Conservation (phyloP, 805 yeast species). For the Monosporozyma aquatica region DNA sequence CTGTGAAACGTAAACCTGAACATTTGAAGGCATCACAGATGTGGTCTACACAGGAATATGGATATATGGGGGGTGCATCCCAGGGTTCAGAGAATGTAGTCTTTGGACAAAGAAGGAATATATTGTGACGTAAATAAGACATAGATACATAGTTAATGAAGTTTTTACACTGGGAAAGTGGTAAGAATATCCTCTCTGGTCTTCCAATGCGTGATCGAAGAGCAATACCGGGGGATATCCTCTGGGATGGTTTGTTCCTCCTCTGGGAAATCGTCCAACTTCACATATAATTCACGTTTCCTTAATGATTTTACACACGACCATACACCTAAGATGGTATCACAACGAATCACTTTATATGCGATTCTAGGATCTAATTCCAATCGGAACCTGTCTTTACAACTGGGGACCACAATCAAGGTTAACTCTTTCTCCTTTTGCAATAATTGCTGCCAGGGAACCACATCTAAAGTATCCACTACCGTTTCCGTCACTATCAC, state of each 20-base stretch:
- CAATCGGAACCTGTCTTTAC: constrained; percentile 7
- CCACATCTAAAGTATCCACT: constrained; percentile 3
- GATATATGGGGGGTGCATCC: constrained; percentile 49
- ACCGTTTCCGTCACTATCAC: constrained; percentile 16
- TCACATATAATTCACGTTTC: constrained; percentile 29
- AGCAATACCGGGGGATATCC: constrained; percentile 25
- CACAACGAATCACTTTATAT: constrained; percentile 37
- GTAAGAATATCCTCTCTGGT: not conserved
- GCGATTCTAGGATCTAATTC: constrained; percentile 16
- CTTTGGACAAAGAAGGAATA: constrained; percentile 44
- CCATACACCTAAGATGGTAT: constrained; percentile 41
- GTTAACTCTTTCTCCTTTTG: constrained; percentile 27
- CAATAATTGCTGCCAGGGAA: constrained; percentile 16
- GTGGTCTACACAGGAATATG: constrained; percentile 55
- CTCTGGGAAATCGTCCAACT: constrained; percentile 16
- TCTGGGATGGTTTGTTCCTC: constrained; percentile 21
- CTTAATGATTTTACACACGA: constrained; percentile 47
- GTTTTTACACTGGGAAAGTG: not conserved
- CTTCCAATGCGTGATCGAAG: constrained; percentile 11
- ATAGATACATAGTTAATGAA: not conserved
- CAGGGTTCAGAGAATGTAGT: constrained; percentile 46
- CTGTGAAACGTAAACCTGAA: constrained; percentile 47
- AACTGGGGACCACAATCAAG: constrained; percentile 29
- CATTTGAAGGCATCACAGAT: constrained; percentile 33
- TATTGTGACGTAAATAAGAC: constrained; percentile 15